Evolutionary conservation across 2,329 filamentous ascomycete species (phyloP), one percentile per base, ranked within the genome.

Genomic region (Penicillium sp.): DNA sequence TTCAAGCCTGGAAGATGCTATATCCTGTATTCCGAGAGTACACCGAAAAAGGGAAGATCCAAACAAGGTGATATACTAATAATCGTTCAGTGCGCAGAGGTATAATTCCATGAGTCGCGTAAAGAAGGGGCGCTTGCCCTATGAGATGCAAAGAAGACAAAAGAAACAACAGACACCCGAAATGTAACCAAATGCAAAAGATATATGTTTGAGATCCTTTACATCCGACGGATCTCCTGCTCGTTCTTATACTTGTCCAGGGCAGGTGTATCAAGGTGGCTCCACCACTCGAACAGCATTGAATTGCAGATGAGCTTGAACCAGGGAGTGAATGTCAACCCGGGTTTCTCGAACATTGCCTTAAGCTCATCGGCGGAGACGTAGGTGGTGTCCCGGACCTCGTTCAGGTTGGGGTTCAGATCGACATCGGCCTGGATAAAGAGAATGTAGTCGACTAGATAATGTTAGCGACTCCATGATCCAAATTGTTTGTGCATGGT

Each of bases 251-350:
- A 95, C 74, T 88, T 86, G 53, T 95, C 87, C 60, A 97, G 77
- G 9, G 87, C 88, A 19, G 80, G 76, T 61, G 93, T 68, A 38
- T 70, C 86, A 49, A 97, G 80, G 72, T 88, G 84, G 66, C 84
- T 78, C 93, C 93, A 99, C 93, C 93, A 99, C 72, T 96, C 87
- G 64, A 95, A 99, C 35, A 99, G 81, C 88, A 97, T 91, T 41
- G 89, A 90, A 71, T 97, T 81, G 80, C 93, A 99, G 66, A 99
- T 97, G 60, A 99, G 84, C 79, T 95, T 95, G 79, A 99, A 99
- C 93, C 93, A 99, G 1, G 93, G 93, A 0, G 93, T 99, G 72
- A 97, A 97, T 64, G 86, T 87, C 62, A 95, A 78, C 45, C 74
- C 78, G 3, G 87, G 82, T 65, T 96, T 86, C 64, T 84, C 76